Percentiles rank a stretch among this genome's conserved stretches.
Conservation (phyloP, 495 filamentous ascomycete species). For the Platismatia glauca region DNA sequence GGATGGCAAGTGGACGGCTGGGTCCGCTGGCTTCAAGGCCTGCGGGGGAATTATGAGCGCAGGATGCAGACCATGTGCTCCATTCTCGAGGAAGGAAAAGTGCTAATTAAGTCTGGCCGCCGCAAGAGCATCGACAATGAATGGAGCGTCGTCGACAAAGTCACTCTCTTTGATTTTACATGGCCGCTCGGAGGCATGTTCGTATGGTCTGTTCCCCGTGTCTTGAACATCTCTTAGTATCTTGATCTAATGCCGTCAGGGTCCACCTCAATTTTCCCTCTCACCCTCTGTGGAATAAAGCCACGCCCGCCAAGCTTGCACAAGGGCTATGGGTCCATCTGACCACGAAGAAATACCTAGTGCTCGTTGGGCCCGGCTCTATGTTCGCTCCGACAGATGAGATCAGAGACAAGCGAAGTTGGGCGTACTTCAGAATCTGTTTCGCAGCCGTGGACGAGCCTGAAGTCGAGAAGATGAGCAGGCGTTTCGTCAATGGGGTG, state of each 20-base stretch:
- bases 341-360: constrained; percentile 56
- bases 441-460: constrained; percentile 74
- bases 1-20: constrained; percentile 81
- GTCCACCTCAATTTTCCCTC: constrained; percentile 54
- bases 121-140: constrained; percentile 40
- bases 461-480: constrained; percentile 48
- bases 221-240: no score
- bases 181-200: constrained; percentile 93
- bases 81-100: constrained; percentile 56
- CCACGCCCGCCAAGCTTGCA: constrained; percentile 37
- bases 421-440: constrained; percentile 66
- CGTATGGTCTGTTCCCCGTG: constrained; percentile 46
- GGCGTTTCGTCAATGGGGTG: constrained; percentile 58
- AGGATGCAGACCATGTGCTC: constrained; percentile 71
- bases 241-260: not conserved
- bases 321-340: constrained; percentile 64
- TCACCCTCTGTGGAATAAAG: constrained; percentile 57
- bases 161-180: constrained; percentile 59
- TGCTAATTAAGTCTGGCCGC: constrained; percentile 42
- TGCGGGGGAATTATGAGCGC: constrained; percentile 71
- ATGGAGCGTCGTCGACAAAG: constrained; percentile 59
- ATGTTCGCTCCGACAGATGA: constrained; percentile 60
- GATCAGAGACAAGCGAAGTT: constrained; percentile 45
- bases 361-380: constrained; percentile 56
- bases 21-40: constrained; percentile 78